Evolutionary conservation across 176 grass and related monocot species (phyloP), one percentile per base, ranked within the genome.

Genomic region (Miscanthus lutarioriparius): DNA sequence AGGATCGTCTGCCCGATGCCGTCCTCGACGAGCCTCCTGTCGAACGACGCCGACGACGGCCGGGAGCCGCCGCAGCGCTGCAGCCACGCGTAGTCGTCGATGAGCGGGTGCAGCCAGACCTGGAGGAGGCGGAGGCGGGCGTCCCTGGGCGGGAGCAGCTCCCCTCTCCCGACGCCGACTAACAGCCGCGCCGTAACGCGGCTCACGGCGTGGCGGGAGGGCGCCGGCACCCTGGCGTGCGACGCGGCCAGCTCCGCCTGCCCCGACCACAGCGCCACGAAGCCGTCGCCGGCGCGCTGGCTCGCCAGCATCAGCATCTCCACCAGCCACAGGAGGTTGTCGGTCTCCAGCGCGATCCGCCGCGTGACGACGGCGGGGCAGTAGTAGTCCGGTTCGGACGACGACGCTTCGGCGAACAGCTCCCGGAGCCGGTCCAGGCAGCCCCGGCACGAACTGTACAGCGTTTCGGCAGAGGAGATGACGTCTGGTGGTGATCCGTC

Each of bases 61-160:
- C 53, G 53, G 53, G 20, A 58, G 0, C 59, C 23, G 10, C 58
- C n/a, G 58, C 58, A 23, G 59, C 86, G 83, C 49, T 93, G 90
- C 16, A 98, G 61, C 95, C 95, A 98, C 13, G 70, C 86, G 67
- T 95, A 98, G 89, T 98, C 95, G 40, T 98, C 92, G 10, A 95
- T 93, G 25, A 98, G 91, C 25, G 95, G 79, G 47, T 89, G 91
- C 67, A 98, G 77, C 95, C 92, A 98, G 59, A 84, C 83, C 61
- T 88, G 83, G 25, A 98, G 75, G 12, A 98, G 86, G 9, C 78
- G 80, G 22, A 85, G 76, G 37, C 93, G 87, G 8, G 64, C 84
- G 67, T 98, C 83, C 63, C 88, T 88, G 9, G 82, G 82, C 20
- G 92, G 92, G 88, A 98, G 92, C 73, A 95, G 83, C 85, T 95